Evolutionary conservation across 331 rosid species (phyloP), one percentile per base, ranked within the genome.

Genomic region (Rosa hybrid): DNA sequence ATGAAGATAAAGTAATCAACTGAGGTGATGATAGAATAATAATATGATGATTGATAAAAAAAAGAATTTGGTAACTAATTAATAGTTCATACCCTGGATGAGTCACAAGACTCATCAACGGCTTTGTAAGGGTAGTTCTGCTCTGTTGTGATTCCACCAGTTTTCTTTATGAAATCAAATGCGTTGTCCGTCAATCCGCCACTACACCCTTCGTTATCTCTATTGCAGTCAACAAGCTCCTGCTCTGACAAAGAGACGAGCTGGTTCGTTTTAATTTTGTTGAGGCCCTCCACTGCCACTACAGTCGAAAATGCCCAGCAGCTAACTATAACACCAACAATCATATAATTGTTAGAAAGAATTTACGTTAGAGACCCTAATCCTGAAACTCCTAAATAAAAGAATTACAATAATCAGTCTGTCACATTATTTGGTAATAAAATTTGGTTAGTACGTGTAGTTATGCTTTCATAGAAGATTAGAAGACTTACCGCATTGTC

Each of bases 301-400:
- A 91, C 76, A 0, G 95, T 57, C 60, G 98, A 91, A 87, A 94
- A 94, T 0, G 97, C 98, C 97, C 97, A 92, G 76, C 97, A 94
- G 73, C 95, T 90, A 56, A 93, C 97, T 92, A 30, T 17, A 16
- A 12, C 54, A 13, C 54, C 18, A 49, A 13, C 6, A 4, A 49
- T 49, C 18, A 49, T 49, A 49, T 12, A 49, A 12, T 12, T 49
- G 54, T 49, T 49, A 49, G 54, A 49, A 49, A 13, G 54, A 49
- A 49, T 14, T 49, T 12, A 13, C 17, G 5, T 49, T 13, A 49
- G 13, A 49, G 13, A 49, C 54, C 54, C 54, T 49, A 49, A 12
- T 5, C 54, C 54, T 49, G 17, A 49, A 49, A 49, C 54, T 49
- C 54, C 54, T 12, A 49, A 49, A 3, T 12, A 12, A 49, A 49